A percentile compares a stretch with the other conserved stretches of the same genome.
Conservation (phyloP, 768 basidiomycete genomes). For the Dioszegia hungarica region DNA sequence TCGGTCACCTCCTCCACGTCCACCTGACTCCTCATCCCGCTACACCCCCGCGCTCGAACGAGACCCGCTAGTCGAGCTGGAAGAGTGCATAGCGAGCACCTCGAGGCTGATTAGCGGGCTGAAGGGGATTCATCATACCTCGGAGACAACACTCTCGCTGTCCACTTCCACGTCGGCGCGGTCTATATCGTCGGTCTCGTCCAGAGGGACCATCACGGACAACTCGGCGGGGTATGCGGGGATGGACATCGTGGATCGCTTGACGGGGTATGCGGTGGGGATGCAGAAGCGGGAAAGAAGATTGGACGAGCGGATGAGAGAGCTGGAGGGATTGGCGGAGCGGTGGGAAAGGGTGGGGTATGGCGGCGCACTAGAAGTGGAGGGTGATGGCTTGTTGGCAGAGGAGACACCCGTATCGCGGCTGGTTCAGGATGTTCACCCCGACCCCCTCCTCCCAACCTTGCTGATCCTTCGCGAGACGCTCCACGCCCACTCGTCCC, state of each 20-base stretch:
- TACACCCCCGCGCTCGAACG: not conserved
- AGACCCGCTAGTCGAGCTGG: conserved; percentile 4
- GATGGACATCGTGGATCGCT: not conserved
- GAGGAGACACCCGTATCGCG: too few relatives aligned
- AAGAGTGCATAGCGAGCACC: conserved; percentile 3
- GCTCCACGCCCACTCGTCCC: conserved; percentile 11
- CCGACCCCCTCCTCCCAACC: not conserved
- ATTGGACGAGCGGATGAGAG: conserved; percentile 14
- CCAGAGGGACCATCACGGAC: not conserved
- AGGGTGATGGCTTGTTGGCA: too few relatives aligned
- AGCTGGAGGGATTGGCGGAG: conserved; percentile 2
- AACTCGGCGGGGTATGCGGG: not conserved
- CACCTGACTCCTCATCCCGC: not conserved
- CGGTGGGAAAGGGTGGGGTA: conserved; percentile 1
- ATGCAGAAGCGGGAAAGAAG: conserved; percentile 10
- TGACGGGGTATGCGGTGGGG: conserved; percentile 7
- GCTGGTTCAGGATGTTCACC: not conserved
- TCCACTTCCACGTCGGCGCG: not conserved
- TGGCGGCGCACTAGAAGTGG: not conserved
- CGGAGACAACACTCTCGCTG: not conserved
- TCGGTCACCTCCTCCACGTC: not conserved
- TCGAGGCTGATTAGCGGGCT: not conserved
- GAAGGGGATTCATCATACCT: not conserved
- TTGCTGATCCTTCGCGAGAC: conserved; percentile 12
- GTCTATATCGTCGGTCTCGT: not conserved